Base-by-base conservation (phyloP, 345 rosid species). In the Gossypium longicalyx region DNA sequence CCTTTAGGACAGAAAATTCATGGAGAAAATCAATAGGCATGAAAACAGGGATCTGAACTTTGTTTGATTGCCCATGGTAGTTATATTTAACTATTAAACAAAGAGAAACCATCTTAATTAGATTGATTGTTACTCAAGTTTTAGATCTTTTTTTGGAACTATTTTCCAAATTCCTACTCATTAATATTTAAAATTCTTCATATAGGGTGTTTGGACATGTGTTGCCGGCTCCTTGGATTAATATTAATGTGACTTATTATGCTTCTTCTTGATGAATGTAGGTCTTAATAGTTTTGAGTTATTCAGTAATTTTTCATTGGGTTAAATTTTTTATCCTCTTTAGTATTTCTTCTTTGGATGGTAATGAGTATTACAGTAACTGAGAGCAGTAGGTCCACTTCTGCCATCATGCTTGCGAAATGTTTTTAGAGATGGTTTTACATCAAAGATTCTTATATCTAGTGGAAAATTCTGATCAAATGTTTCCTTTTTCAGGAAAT, bases 401-500 rank as follows among this genome's bases (percentile, higher is more conserved):
- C 41, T 65, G 74, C 9, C 9, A 12, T 66, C 23, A 6, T 71
- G 17, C 12, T 41, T 57, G 38, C 2, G 17, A 57, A 41, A 38
- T 34, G 38, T 25, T 60, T 41, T 60, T 20, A 29, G 67, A 57
- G 74, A 27, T 58, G 54, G 22, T 48, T 29, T 8, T 69, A 48
- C 15, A 34, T 70, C 29, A 41, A n/a, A 25, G 16, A 27, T 48
- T 75, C 0, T 73, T 41, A 47, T 61, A 60, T 22, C 23, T 53
- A 47, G 66, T 19, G 15, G 43, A 10, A 54, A 29, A 17, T 20
- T 63, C 70, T 74, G 25, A 53, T 43, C 56, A 13, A 13, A 7
- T 54, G 23, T 44, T 59, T 73, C 81, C 16, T 71, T 78, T 88
- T 77, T 61, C 92, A 95, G 99, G 99, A 93, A 77, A 95, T 95